Evolutionary conservation across 257 asterid species (phyloP).

Genomic region (Lavandula angustifolia): DNA sequence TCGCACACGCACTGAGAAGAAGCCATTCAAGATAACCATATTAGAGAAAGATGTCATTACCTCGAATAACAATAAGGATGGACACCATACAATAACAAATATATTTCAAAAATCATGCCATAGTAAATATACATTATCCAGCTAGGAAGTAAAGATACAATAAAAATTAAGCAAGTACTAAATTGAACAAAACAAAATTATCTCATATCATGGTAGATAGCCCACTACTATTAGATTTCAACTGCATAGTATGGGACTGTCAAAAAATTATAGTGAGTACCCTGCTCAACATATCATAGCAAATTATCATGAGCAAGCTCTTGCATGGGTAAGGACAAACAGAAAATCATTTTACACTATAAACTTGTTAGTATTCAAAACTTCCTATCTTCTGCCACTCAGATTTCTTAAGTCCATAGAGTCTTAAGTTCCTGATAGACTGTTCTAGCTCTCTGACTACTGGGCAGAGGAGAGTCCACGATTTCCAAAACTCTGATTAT

Average conservation of each 20-base stretch:
- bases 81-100: neutral
- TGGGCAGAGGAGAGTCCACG: neutral
- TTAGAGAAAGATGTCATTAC: slow-evolving; percentile 14
- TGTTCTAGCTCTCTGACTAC: neutral
- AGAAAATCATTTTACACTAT: neutral
- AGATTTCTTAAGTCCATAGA: neutral
- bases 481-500: slow-evolving; percentile 2
- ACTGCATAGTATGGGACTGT: neutral
- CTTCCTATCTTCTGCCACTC: neutral
- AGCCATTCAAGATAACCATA: slow-evolving; percentile 17
- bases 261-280: neutral
- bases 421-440: neutral
- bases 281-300: slow-evolving; percentile 25
- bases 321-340: neutral
- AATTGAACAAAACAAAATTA: neutral
- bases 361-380: neutral
- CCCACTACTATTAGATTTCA: too few relatives aligned
- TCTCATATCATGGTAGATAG: too few relatives aligned
- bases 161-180: slow-evolving; percentile 1
- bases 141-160: neutral
- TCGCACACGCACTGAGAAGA: slow-evolving; percentile 85
- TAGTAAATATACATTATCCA: neutral
- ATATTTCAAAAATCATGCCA: slow-evolving; percentile 1
- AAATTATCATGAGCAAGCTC: slow-evolving; percentile 11
- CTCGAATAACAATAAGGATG: slow-evolving; percentile 2